Conservation (phyloP, 2,329 filamentous ascomycete genomes). For the Clonostachys rosea region DNA sequence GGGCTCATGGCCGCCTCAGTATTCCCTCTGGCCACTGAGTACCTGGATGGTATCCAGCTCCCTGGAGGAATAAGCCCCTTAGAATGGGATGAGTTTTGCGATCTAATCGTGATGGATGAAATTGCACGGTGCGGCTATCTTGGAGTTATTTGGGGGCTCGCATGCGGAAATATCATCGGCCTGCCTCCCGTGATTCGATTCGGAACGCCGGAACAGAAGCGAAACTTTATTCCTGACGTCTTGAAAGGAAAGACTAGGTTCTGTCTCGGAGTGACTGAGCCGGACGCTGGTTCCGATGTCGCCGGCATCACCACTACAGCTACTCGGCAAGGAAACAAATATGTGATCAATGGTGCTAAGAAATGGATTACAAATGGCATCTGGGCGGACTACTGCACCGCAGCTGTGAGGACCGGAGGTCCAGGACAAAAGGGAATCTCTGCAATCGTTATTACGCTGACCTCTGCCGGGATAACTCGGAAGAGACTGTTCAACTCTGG, state of each 20-base stretch:
- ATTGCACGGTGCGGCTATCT: constrained; percentile 42
- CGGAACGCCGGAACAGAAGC: constrained; percentile 53
- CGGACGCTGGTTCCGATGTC: constrained; percentile 39
- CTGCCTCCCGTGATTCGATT: constrained; percentile 59
- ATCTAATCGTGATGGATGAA: constrained; percentile 53
- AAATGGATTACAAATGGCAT: constrained; percentile 64
- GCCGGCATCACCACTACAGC: constrained; percentile 60
- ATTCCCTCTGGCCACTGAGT: background rate
- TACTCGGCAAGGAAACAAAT: constrained; percentile 34
- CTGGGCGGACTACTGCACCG: constrained; percentile 56
- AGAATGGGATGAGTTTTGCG: constrained; percentile 52
- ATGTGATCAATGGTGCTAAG: constrained; percentile 61
- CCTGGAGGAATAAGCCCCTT: constrained; percentile 23
- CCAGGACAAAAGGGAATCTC: constrained; percentile 48
- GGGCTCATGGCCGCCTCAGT: constrained; percentile 1
- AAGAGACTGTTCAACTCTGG: constrained; percentile 58
- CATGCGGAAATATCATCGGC: constrained; percentile 57
- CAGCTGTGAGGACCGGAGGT: constrained; percentile 55
- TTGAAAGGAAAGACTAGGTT: constrained; percentile 5
- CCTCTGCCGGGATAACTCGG: constrained; percentile 40
- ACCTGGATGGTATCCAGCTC: background rate
- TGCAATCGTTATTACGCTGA: constrained; percentile 49
- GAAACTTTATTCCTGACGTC: constrained; percentile 2
- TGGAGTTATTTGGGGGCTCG: constrained; percentile 53
- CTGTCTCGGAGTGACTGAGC: constrained; percentile 10